A percentile compares a stretch with the other conserved stretches of the same genome.
Conservation (phyloP, 768 basidiomycete species). For the Phylloporus sp. region DNA sequence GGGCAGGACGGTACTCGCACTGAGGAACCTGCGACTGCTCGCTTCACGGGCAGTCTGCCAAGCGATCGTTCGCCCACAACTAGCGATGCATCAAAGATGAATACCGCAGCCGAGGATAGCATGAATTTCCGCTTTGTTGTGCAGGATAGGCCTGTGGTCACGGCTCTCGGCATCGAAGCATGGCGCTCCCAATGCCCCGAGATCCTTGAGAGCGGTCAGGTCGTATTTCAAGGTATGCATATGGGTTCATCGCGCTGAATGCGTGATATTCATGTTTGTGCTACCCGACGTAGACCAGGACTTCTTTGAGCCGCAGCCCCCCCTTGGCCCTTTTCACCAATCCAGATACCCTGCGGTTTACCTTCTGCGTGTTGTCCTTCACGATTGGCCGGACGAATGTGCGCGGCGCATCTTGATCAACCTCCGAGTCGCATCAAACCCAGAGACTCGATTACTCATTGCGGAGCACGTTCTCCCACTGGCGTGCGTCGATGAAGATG, state of each 20-base stretch:
- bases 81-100: conserved; percentile 9
- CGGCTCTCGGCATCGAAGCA: conserved; percentile 50
- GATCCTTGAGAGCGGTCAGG: conserved; percentile 50
- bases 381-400: conserved; percentile 73
- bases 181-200: conserved; percentile 60
- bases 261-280: not conserved
- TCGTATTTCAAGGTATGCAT: conserved; percentile 46
- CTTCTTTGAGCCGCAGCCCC: conserved; percentile 64
- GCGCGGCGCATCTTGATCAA: conserved; percentile 44
- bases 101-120: not conserved
- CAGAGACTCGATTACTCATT: conserved; percentile 57
- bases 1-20: not conserved
- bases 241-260: not conserved
- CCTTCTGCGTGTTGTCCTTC: conserved; percentile 65
- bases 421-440: conserved; percentile 36
- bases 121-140: conserved; percentile 48
- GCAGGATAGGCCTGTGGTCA: conserved; percentile 56
- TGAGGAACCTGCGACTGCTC: not conserved
- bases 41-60: not conserved
- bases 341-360: conserved; percentile 55
- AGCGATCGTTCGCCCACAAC: not conserved
- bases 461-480: conserved; percentile 70
- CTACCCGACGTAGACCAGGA: conserved; percentile 50
- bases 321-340: conserved; percentile 26
- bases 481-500: conserved; percentile 55